Conservation (phyloP, 768 basidiomycete species). For the Boletus patriciae region DNA sequence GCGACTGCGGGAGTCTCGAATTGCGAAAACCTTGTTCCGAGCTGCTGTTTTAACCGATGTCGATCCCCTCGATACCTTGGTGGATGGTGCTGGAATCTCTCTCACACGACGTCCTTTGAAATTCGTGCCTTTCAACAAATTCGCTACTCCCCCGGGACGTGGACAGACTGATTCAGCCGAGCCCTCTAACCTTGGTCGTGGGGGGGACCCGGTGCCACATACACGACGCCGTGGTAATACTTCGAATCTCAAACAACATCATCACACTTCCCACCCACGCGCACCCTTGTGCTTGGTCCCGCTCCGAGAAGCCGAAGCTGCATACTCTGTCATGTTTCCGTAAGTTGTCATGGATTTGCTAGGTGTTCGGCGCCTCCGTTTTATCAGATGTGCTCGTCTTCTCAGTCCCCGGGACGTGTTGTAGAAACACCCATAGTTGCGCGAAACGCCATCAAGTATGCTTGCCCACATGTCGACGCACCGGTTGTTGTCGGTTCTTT, state of each 20-base stretch:
- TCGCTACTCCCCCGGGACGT: neutral
- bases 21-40: constrained; percentile 22
- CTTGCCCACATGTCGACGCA: neutral
- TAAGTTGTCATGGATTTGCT: constrained; percentile 8
- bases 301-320: constrained; percentile 27
- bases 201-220: neutral
- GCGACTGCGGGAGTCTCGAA: neutral
- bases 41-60: constrained; percentile 29
- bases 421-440: neutral
- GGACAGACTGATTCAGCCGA: neutral
- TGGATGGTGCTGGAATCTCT: constrained; percentile 9
- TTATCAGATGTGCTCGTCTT: constrained; percentile 2
- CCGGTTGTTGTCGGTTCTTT: neutral
- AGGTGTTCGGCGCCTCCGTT: neutral
- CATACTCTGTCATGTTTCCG: constrained; percentile 29
- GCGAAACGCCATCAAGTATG: neutral
- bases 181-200: neutral
- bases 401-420: neutral
- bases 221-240: neutral
- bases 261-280: neutral
- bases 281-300: constrained; percentile 28
- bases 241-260: constrained; percentile 1
- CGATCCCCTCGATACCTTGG: constrained; percentile 22
- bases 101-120: constrained; percentile 25
- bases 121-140: constrained; percentile 30